Evolutionary conservation across 352 stramenopile species (phyloP).

Genomic region (Globisporangium nunn): DNA sequence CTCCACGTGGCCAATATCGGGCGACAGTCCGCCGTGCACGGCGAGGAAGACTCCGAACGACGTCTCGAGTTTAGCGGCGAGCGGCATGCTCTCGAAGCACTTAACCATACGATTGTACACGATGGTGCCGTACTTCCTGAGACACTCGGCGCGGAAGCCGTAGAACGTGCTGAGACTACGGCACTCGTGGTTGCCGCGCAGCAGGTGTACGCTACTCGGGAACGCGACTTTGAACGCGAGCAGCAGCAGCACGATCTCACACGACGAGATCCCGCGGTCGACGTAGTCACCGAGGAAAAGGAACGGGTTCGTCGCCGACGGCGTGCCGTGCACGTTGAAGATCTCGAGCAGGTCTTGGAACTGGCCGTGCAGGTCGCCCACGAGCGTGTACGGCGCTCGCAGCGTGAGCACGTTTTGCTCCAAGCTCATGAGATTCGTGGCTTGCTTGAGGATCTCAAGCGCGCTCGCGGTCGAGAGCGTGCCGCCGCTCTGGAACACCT

Average conservation of each 20-base stretch:
- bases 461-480: conserved; percentile 38
- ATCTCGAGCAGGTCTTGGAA: conserved; percentile 96
- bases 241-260: conserved; percentile 97
- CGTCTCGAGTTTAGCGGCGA: conserved; percentile 60
- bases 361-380: conserved; percentile 94
- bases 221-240: conserved; percentile 98
- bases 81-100: conserved; percentile 78
- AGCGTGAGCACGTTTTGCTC: conserved; percentile 52
- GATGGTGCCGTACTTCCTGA: conserved; percentile 65
- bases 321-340: conserved; percentile 45
- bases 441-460: conserved; percentile 48
- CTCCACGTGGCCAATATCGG: conserved; percentile 56
- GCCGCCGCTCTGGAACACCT: conserved; percentile 30
- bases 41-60: conserved; percentile 52
- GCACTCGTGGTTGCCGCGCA: conserved; percentile 98
- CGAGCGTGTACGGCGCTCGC: conserved; percentile 42
- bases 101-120: conserved; percentile 80
- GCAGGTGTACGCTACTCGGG: conserved; percentile 97
- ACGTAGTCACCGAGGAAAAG: conserved; percentile 94
- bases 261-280: conserved; percentile 92
- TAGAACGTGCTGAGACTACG: conserved; percentile 99
- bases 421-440: conserved; percentile 50
- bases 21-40: conserved; percentile 70
- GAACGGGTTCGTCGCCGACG: conserved; percentile 89
- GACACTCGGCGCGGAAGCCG: conserved; percentile 99